Evolutionary conservation across 192 early-diverging fungal species (phyloP), one percentile per base, ranked within the genome.

Genomic region (Gorgonomyces haynaldii): DNA sequence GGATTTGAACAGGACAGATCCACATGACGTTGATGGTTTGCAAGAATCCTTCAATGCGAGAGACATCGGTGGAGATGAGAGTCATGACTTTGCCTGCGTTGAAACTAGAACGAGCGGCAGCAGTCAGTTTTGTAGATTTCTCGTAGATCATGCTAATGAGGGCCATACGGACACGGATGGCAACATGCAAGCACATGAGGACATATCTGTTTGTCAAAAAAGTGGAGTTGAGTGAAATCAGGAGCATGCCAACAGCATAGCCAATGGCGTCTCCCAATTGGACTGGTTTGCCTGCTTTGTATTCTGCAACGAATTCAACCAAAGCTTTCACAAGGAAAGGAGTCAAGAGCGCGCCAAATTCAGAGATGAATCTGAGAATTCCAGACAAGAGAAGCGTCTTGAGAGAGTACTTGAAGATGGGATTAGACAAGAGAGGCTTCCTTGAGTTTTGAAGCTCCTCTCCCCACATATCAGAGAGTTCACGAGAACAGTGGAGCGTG

Each of bases 61-160:
- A 59, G 74, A 56, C 2, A 71, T 79, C 48, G 12, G 72, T 73
- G 6, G 69, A 60, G 30, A 84, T 73, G 9, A 82, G 60, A 47
- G 74, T 84, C 34, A 69, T 78, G 45, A 84, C 72, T 36, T 67
- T 57, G 1, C 79, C 82, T 41, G 70, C 54, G 43, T 69, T 74
- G 45, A 76, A 78, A 29, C 77, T 65, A 37, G 73, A 71, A 10
- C 78, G 63, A 4, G 78, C 54, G 26, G 63, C 60, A 1, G 65
- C 67, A 9, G 70, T 67, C 9, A 83, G 52, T 0, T 61, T 57
- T 6, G 79, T 53, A 2, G 78, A 44, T 45, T 83, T 83, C 9
- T 68, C 66, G 51, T 79, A 83, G 30, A 81, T 63, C 29, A 65
- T 49, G 15, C 57, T 69, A 3, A 66, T 65, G 12, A 83, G 37